Conservation (phyloP, 768 basidiomycete species). For the Lentinula guzmanii region DNA sequence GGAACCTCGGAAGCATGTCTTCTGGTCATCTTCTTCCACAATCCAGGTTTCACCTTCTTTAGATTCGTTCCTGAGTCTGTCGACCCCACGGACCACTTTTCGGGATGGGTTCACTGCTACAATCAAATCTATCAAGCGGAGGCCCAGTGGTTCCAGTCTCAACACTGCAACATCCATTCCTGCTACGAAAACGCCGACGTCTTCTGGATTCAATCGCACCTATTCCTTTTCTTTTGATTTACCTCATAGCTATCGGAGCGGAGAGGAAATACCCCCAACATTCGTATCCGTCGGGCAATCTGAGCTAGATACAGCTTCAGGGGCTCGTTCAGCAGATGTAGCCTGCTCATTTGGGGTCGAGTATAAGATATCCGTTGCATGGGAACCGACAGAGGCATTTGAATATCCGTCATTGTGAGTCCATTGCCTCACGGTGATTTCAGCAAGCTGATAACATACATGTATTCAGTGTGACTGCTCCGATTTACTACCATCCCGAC, state of each 20-base stretch:
- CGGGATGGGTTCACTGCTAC: conserved; percentile 30
- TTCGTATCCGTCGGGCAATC: conserved; percentile 31
- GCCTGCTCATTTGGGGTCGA: conserved; percentile 26
- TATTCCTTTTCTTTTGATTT: conserved; percentile 53
- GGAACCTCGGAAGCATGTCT: conserved; percentile 35
- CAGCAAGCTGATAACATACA: conserved; percentile 7
- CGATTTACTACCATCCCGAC: conserved; percentile 57
- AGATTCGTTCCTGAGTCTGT: conserved; percentile 15
- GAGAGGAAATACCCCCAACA: conserved; percentile 59
- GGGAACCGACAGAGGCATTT: conserved; percentile 47
- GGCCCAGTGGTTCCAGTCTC: conserved; percentile 38
- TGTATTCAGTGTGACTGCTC: conserved; percentile 51
- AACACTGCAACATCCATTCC: conserved; percentile 23
- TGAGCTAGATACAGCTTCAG: conserved; percentile 12
- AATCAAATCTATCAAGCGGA: conserved; percentile 19
- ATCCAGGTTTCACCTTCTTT: conserved; percentile 33
- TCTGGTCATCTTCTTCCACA: conserved; percentile 40
- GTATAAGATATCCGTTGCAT: conserved; percentile 51
- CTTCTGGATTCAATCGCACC: conserved; percentile 24
- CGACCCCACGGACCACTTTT: conserved; percentile 30
- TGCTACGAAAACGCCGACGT: conserved; percentile 9
- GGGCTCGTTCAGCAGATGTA: not conserved
- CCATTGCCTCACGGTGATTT: conserved; percentile 2
- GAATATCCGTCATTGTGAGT: conserved; percentile 46
- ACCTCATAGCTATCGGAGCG: conserved; percentile 38